These are phyloP conservation scores for Penicillium crystallinum DNA, from an alignment of 495 filamentous ascomycete genomes.

Conservation along the genomic window DNA sequence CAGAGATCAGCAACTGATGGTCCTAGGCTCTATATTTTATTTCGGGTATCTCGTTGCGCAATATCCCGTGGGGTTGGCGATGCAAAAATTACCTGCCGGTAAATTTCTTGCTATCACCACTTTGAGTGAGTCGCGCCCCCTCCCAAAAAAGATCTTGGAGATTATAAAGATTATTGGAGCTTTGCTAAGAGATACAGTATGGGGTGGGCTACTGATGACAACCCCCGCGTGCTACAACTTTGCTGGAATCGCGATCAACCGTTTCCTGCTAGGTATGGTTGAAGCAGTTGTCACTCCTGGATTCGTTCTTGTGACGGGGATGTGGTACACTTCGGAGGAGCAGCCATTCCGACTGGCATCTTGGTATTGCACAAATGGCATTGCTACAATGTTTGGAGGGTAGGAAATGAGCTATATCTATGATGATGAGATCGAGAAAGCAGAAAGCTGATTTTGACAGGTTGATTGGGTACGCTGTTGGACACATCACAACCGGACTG, in stretches of 20 bases:
- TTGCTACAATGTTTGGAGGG: conserved; percentile 53
- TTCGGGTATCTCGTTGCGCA: conserved; percentile 51
- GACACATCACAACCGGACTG: conserved; percentile 41
- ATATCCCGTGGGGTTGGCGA: conserved; percentile 45
- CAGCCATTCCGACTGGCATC: conserved; percentile 51
- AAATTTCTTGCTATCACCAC: conserved; percentile 43
- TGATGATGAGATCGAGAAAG: neutral
- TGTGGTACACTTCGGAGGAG: conserved; percentile 52
- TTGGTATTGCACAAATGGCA: conserved; percentile 53
- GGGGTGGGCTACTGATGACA: conserved; percentile 39
- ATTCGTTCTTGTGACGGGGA: conserved; percentile 52
- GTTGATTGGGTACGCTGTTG: conserved; percentile 51
- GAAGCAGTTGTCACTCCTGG: conserved; percentile 55
- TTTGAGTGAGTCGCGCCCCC: conserved; percentile 21
- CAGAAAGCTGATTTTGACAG: conserved; percentile 16
- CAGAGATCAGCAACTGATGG: neutral
- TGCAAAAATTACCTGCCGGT: conserved; percentile 51
- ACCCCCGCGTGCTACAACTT: conserved; percentile 39
- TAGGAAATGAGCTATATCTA: conserved; percentile 3
- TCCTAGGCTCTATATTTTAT: conserved; percentile 48
- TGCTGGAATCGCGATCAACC: conserved; percentile 38
- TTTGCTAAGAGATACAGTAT: conserved; percentile 19
- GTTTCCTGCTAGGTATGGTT: conserved; percentile 48
- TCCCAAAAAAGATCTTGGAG: neutral
- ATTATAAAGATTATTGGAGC: neutral